Conservation (phyloP, 805 yeast species). For the Spathaspora arborariae region DNA sequence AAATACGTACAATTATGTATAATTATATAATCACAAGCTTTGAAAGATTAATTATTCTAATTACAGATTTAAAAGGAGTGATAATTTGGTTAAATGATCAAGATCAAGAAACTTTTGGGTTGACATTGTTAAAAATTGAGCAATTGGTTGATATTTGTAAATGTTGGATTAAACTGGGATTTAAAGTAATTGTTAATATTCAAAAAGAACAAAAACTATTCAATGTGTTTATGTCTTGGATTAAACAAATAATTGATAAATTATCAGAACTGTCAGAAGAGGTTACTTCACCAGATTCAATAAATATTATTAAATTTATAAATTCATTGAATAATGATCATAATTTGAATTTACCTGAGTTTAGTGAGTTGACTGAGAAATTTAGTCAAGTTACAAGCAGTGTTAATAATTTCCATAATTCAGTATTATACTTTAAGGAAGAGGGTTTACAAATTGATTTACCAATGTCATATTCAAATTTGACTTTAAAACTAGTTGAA, state of each 20-base stretch:
- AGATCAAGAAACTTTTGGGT: constrained; percentile 9
- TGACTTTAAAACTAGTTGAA: not conserved
- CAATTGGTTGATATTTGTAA: constrained; percentile 10
- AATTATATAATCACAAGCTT: constrained; percentile 50
- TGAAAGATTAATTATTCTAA: constrained; percentile 49
- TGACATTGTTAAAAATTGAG: constrained; percentile 8
- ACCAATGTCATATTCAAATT: constrained; percentile 2
- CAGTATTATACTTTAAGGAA: constrained; percentile 1
- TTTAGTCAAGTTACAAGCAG: not conserved
- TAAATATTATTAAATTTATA: constrained; percentile 22
- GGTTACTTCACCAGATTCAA: constrained; percentile 7
- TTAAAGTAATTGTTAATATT: constrained; percentile 37
- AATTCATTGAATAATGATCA: too few relatives aligned
- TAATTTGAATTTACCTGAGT: constrained; percentile 11
- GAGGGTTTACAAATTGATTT: not conserved
- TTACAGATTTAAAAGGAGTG: constrained; percentile 40
- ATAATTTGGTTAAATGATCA: constrained; percentile 31
- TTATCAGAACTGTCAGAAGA: constrained; percentile 37
- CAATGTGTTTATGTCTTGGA: constrained; percentile 45
- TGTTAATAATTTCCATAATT: constrained; percentile 3
- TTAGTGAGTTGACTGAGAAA: not conserved
- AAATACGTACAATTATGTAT: constrained; percentile 43
- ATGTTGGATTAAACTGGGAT: constrained; percentile 26
- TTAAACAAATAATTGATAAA: constrained; percentile 32
- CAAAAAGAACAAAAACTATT: constrained; percentile 46